These are phyloP conservation scores for Phytopythium boreale DNA, from an alignment of 352 stramenopile species.

Conservation along the genomic window DNA sequence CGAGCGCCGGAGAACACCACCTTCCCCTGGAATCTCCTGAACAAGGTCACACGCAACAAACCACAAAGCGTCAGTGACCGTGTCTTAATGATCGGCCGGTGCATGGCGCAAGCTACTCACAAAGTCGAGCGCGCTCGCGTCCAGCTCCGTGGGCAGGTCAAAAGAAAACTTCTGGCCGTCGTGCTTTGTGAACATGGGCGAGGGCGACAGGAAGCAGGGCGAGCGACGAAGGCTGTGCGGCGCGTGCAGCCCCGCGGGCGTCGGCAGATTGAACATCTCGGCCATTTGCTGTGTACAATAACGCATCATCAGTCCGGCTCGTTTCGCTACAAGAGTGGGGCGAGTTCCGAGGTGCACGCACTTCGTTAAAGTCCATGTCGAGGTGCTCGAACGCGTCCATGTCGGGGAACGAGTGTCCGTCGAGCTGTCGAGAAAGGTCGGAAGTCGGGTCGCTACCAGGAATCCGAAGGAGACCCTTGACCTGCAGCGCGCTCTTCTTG, in stretches of 20 bases:
- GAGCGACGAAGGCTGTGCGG: slow-evolving; percentile 73
- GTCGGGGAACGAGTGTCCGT: slow-evolving; percentile 39
- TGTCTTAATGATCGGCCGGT: neutral
- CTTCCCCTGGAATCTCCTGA: slow-evolving; percentile 72
- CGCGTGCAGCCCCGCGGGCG: slow-evolving; percentile 51
- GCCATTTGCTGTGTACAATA: slow-evolving; percentile 58
- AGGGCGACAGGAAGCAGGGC: slow-evolving; percentile 66
- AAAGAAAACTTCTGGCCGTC: slow-evolving; percentile 85
- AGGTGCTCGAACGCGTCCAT: slow-evolving; percentile 76
- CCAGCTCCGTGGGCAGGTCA: slow-evolving; percentile 74
- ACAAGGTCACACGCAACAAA: neutral
- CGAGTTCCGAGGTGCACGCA: slow-evolving; percentile 10
- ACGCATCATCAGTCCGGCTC: neutral
- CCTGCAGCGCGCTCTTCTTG: slow-evolving; percentile 15
- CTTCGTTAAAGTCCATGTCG: slow-evolving; percentile 87
- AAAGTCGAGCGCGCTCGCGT: slow-evolving; percentile 68
- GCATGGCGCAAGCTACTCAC: slow-evolving; percentile 29
- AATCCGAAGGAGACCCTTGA: neutral
- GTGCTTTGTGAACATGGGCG: slow-evolving; percentile 53
- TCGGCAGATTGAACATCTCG: slow-evolving; percentile 80
- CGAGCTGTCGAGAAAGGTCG: neutral
- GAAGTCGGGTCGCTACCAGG: slow-evolving; percentile 4
- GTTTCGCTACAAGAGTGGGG: neutral
- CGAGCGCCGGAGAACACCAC: slow-evolving; percentile 64
- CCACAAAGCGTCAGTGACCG: neutral